Evolutionary conservation across 2,329 filamentous ascomycete genomes (phyloP), one percentile per base, ranked within the genome.

Genomic region (Decorospora gaudefroyi): DNA sequence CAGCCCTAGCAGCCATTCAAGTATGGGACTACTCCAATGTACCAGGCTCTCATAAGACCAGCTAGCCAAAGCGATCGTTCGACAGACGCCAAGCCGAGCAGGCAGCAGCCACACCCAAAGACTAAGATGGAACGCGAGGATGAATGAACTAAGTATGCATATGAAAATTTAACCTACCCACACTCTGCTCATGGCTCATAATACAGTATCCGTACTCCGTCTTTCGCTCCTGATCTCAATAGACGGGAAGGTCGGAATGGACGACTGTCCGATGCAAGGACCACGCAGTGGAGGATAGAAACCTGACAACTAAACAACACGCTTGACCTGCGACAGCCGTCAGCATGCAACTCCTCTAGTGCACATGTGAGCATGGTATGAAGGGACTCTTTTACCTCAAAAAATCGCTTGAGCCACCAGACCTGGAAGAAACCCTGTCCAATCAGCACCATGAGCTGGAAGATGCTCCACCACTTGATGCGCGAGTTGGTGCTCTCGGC

Each of bases 391-490:
- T 55, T 46, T 69, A 85, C 84, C 84, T 96, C 91, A 69, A 96
- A 96, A 81, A 99, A 99, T 68, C 93, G 84, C 77, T 95, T 93
- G 71, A 99, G 75, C 91, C 93, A 99, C 92, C 93, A 99, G 57
- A 99, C 92, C 78, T 99, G 93, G 79, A 99, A 99, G 57, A 96
- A 78, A 49, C 90, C 93, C 78, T 97, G 90, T 64, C 87, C 90
- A 57, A 95, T 79, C 53, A 99, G 82, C 36, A 97, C 85, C 43
- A 84, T 81, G 55, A 99, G 84, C 74, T 99, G 91, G 74, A 97
- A 97, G 62, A 97, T 82, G 73, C 93, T 96, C 93, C 93, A 99
- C 93, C 93, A 99, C 79, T 99, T 99, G 71, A 99, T 93, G 58
- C 93, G 83, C 61, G 84, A 82, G 74, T 99, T 99, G 65, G 93